Evolutionary conservation across 2,329 filamentous ascomycete species (phyloP).

Genomic region (Xylariaceae sp.): DNA sequence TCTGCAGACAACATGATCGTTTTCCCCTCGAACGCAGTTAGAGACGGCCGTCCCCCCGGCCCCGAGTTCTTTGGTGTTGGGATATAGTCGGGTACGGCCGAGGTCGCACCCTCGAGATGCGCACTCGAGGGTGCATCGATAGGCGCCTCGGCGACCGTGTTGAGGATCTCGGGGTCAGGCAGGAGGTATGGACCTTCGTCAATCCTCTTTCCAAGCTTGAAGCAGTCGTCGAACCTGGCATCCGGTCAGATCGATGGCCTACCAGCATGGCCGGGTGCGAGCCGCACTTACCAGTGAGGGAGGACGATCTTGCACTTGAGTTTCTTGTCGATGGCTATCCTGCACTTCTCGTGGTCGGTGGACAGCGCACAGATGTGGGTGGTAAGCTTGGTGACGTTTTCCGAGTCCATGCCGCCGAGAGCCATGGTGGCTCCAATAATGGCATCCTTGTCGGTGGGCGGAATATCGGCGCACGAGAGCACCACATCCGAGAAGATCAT

Average conservation of each 20-base stretch:
- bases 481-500: constrained; percentile 84
- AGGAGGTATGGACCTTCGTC: constrained; percentile 80
- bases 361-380: constrained; percentile 86
- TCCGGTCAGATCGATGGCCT: constrained; percentile 14
- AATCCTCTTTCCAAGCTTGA: constrained; percentile 86
- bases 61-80: constrained; percentile 32
- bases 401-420: constrained; percentile 75
- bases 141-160: constrained; percentile 45
- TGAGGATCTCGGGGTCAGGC: constrained; percentile 79
- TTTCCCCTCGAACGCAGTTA: constrained; percentile 70
- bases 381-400: constrained; percentile 62
- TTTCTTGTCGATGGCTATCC: constrained; percentile 53
- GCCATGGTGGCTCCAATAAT: constrained; percentile 86
- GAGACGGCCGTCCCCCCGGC: constrained; percentile 35
- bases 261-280: constrained; percentile 1
- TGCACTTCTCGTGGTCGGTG: constrained; percentile 65
- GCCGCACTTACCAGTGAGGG: constrained; percentile 68
- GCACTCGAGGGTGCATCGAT: constrained; percentile 50
- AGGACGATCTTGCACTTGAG: constrained; percentile 76
- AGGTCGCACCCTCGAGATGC: constrained; percentile 61
- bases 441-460: constrained; percentile 79
- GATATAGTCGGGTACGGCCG: constrained; percentile 35
- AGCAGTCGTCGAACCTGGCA: constrained; percentile 85
- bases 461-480: constrained; percentile 76
- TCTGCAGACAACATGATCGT: constrained; percentile 71